phyloP scores from a whole-genome alignment of 139 green algal species.

The Micractinium sp. region DNA sequence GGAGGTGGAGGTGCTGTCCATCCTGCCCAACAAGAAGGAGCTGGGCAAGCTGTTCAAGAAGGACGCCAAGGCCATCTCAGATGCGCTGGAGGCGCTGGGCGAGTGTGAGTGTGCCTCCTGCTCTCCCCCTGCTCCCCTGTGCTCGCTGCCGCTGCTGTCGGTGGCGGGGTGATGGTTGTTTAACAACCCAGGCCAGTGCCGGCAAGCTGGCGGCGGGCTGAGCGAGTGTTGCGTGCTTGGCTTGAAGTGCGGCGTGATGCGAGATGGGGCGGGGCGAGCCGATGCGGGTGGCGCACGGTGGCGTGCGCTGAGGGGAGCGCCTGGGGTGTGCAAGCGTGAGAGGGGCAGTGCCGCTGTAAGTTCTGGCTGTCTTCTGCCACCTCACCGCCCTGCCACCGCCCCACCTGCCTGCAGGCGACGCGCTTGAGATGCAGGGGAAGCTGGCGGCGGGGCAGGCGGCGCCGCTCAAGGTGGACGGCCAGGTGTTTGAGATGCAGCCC shows the following conservation, averaged over 20 bases:
- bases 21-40: slow-evolving; percentile 86
- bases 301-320: too few relatives aligned
- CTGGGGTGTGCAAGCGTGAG: too few relatives aligned
- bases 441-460: slow-evolving; percentile 55
- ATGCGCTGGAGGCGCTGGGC: slow-evolving; percentile 67
- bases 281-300: too few relatives aligned
- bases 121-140: neutral
- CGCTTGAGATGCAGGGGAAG: slow-evolving; percentile 56
- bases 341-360: neutral
- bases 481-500: slow-evolving; percentile 51
- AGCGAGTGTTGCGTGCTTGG: neutral
- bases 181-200: neutral
- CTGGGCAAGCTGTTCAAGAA: slow-evolving; percentile 92
- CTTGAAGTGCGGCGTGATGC: neutral
- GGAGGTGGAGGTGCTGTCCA: slow-evolving; percentile 74
- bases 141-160: neutral
- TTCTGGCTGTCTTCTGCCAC: neutral
- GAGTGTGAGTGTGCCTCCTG: slow-evolving; percentile 15
- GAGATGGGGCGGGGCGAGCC: too few relatives aligned
- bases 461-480: slow-evolving; percentile 33
- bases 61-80: slow-evolving; percentile 80
- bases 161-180: neutral
- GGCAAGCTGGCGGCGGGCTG: neutral
- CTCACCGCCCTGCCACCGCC: neutral
- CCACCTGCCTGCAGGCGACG: neutral